Evolutionary conservation across 1,139 yeast genomes (phyloP).

Genomic region (Entelexis paramagnoliae): DNA sequence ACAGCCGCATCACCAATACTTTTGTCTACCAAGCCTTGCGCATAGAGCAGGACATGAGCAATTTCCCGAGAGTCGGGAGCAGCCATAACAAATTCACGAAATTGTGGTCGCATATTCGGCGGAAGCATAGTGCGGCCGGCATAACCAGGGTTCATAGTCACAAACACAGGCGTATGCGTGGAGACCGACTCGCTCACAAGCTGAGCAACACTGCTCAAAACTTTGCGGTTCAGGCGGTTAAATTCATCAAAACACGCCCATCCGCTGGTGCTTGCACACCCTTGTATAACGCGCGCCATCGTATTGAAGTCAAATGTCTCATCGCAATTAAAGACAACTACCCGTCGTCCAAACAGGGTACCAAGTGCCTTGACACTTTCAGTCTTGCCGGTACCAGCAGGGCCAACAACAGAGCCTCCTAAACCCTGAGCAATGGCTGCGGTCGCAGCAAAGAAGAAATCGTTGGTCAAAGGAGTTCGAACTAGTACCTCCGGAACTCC

Average conservation of each 20-base stretch:
- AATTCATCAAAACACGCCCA: conserved; percentile 98
- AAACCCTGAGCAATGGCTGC: conserved; percentile 61
- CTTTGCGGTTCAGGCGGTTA: conserved; percentile 62
- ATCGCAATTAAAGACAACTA: conserved; percentile 82
- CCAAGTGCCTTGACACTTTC: conserved; percentile 85
- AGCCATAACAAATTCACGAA: conserved; percentile 65
- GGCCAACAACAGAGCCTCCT: conserved; percentile 94
- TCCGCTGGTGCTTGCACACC: conserved; percentile 77
- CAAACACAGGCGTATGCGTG: conserved; percentile 53
- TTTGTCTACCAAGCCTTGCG: conserved; percentile 52
- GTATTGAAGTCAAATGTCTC: conserved; percentile 77
- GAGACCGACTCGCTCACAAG: conserved; percentile 59
- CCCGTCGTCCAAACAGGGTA: conserved; percentile 67
- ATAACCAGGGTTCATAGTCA: conserved; percentile 88
- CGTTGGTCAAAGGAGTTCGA: conserved; percentile 60
- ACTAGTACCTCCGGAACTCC: conserved; percentile 72
- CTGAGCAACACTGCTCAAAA: conserved; percentile 76
- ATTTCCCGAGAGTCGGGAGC: conserved; percentile 62
- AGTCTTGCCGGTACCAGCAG: conserved; percentile 97
- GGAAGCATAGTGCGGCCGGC: conserved; percentile 77
- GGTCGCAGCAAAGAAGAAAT: conserved; percentile 58
- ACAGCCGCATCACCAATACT: conserved; percentile 44
- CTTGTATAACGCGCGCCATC: conserved; percentile 66
- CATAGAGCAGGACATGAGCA: conserved; percentile 57
- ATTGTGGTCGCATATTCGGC: conserved; percentile 71